Evolutionary conservation across 2,329 filamentous ascomycete genomes (phyloP), one percentile per base, ranked within the genome.

Genomic region (Lasiodiplodia sp.): DNA sequence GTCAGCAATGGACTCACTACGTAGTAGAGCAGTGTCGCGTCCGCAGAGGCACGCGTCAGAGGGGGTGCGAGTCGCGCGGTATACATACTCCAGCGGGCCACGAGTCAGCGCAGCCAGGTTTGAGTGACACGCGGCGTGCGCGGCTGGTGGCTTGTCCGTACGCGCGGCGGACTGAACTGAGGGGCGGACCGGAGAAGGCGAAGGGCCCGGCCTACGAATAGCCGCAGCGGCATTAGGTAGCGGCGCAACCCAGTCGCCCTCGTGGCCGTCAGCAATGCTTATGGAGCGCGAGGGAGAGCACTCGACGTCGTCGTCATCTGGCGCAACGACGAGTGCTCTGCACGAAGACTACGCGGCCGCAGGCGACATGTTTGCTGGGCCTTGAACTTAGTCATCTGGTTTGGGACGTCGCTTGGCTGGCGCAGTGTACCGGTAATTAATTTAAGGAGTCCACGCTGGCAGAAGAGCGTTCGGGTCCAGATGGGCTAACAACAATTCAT

Each of bases 401-500:
- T 21, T 23, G 40, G 16, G 23, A 38, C 44, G 23, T 49, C 40
- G 57, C 57, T 28, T 28, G 28, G 28, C 28, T 28, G 28, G 60
- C 18, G 14, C 25, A 21, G 28, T 51, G 58, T 52, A 56, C 23
- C 23, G 23, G 23, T 23, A 23, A 23, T 23, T 23, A 23, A 23
- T 23, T 23, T 23, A 66, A 66, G 63, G 63, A 66, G 60, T 64
- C 53, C 60, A 51, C 60, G 44, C 60, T 51, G 60, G 60, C 58
- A 34, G 34, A 53, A 64, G 47, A 38, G 28, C 60, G 28, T n/a
- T 49, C 57, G 25, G 57, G 47, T 62, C 28, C 57, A 49, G 23
- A 47, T 21, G 14, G 37, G 23, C 23, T 37, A 53, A 53, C 62
- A 18, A 44, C 37, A 31, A 65, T 53, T 65, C 62, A 52, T 65